Conservation (phyloP, 345 rosid species). For the Gossypioides kirkii region DNA sequence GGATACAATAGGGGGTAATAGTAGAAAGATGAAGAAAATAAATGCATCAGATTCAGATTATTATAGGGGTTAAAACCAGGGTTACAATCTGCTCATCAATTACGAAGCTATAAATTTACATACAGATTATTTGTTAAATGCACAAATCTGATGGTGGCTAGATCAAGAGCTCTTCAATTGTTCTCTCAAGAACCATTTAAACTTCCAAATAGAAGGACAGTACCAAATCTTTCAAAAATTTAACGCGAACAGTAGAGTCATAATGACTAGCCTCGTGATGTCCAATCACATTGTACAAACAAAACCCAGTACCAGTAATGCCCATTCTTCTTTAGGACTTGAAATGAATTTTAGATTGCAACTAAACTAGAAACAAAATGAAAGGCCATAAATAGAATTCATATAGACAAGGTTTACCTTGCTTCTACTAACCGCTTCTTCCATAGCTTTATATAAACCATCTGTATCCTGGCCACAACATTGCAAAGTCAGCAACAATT, state of each 20-base stretch:
- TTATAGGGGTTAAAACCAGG: background rate
- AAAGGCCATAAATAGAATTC: background rate
- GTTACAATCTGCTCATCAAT: background rate
- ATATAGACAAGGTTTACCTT: conserved; percentile 40
- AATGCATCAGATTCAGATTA: background rate
- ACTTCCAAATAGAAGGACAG: background rate
- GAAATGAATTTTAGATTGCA: conserved; percentile 2
- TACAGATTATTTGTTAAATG: background rate
- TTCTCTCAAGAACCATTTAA: background rate
- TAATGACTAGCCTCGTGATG: background rate
- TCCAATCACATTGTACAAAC: background rate
- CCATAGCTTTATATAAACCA: conserved; percentile 55
- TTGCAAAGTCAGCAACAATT: conserved; percentile 73
- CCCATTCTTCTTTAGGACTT: background rate
- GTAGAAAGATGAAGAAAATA: background rate
- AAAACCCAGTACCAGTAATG: background rate
- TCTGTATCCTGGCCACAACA: conserved; percentile 78
- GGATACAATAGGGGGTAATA: conserved; percentile 8
- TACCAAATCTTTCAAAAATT: background rate
- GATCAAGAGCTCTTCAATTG: conserved; percentile 1
- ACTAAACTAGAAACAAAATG: background rate
- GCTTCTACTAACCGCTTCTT: conserved; percentile 46
- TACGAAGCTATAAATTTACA: background rate
- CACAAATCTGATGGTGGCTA: background rate
- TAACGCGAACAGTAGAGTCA: background rate